These are phyloP conservation scores for Boletus sp. DNA, from an alignment of 1,284 basidiomycete species.

Conservation along the genomic window DNA sequence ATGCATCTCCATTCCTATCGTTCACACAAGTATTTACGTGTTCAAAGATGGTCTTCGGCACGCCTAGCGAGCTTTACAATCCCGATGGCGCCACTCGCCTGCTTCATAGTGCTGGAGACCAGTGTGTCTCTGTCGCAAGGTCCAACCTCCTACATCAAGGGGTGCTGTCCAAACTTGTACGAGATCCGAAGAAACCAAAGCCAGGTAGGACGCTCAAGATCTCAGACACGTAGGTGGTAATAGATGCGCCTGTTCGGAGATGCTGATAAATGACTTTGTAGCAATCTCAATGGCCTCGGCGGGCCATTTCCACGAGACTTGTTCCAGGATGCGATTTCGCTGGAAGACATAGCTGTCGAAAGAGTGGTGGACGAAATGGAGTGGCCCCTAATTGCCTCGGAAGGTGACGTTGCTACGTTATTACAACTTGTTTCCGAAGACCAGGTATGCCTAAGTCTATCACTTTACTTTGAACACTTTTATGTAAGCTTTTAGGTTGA, in stretches of 20 bases:
- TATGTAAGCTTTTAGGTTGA: constrained; percentile 47
- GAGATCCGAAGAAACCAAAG: constrained; percentile 57
- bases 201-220: constrained; percentile 74
- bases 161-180: constrained; percentile 62
- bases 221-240: constrained; percentile 55
- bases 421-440: constrained; percentile 70
- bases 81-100: constrained; percentile 54
- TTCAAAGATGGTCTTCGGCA: constrained; percentile 72
- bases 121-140: constrained; percentile 51
- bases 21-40: constrained; percentile 3
- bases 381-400: constrained; percentile 70
- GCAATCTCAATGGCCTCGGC: constrained; percentile 65
- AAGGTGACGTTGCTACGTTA: constrained; percentile 73
- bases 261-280: constrained; percentile 9
- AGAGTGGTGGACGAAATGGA: constrained; percentile 56
- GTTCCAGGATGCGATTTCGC: constrained; percentile 63
- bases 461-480: not conserved
- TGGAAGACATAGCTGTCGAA: constrained; percentile 55
- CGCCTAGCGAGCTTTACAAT: constrained; percentile 65
- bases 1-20: constrained; percentile 1
- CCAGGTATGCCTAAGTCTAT: constrained; percentile 42
- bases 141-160: constrained; percentile 59
- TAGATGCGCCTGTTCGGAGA: not conserved
- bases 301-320: constrained; percentile 62
- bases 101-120: constrained; percentile 55